phyloP scores from a whole-genome alignment of 345 rosid genomes.

The Eucalyptus lansdowneana region DNA sequence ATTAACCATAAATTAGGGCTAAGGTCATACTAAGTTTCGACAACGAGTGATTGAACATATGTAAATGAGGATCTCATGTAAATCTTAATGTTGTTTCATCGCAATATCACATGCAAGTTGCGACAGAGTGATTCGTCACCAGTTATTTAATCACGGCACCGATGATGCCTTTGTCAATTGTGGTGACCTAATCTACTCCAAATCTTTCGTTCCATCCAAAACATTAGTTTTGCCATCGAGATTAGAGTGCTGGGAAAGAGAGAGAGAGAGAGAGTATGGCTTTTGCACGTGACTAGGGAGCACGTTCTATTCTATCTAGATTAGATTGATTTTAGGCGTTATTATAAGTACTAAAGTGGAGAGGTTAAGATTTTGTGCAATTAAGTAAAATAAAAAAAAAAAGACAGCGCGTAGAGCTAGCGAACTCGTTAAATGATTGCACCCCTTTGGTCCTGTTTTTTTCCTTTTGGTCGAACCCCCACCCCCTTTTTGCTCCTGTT shows the following conservation, averaged over 20 bases:
- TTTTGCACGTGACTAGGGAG: background rate
- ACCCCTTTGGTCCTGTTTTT: background rate
- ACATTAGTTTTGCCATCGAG: background rate
- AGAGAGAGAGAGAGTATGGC: background rate
- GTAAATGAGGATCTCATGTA: background rate
- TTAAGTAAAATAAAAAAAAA: background rate
- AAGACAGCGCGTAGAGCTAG: background rate
- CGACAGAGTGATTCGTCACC: accelerated
- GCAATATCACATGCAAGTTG: background rate
- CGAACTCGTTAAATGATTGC: background rate
- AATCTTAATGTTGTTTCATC: background rate
- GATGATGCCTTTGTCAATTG: background rate
- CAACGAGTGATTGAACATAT: accelerated
- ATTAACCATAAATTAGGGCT: background rate
- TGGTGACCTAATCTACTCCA: background rate
- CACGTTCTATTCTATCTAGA: background rate
- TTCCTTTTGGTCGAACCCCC: too few species aligned
- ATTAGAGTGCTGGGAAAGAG: background rate
- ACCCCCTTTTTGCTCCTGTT: background rate
- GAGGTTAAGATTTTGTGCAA: background rate
- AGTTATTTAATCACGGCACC: background rate
- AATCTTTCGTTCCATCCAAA: background rate
- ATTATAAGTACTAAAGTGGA: background rate
- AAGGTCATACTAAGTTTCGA: background rate
- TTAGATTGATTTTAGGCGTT: background rate